Evolutionary conservation across 371 early-diverging fungal genomes (phyloP).

Genomic region (Homolaphlyctis polyrhiza): DNA sequence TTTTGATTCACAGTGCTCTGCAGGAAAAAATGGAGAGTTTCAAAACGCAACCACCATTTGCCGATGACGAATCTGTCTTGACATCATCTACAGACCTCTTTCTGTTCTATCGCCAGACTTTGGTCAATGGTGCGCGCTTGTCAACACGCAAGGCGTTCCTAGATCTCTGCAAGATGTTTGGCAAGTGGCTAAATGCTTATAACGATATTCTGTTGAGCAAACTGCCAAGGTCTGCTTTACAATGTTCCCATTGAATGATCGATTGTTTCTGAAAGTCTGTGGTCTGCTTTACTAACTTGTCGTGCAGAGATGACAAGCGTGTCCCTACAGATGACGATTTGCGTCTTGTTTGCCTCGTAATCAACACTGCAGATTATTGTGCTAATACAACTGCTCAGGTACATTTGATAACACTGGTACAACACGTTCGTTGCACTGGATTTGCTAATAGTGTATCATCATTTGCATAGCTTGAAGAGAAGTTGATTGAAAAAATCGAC

Average conservation of each 20-base stretch:
- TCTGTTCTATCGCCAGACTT: constrained; percentile 78
- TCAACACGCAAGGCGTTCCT: constrained; percentile 79
- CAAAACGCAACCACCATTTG: constrained; percentile 55
- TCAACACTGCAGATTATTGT: constrained; percentile 95
- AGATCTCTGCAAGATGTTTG: constrained; percentile 55
- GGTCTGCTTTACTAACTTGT: not conserved
- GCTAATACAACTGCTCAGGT: constrained; percentile 76
- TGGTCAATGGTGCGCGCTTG: constrained; percentile 76
- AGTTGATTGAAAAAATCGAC: constrained; percentile 74
- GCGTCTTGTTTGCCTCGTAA: constrained; percentile 62
- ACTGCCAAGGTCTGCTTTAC: constrained; percentile 51
- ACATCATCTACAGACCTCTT: constrained; percentile 88
- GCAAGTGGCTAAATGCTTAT: constrained; percentile 71
- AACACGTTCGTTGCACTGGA: not conserved
- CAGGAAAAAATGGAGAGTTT: constrained; percentile 58
- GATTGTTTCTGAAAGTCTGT: too few species aligned
- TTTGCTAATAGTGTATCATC: constrained; percentile 1
- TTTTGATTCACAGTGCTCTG: constrained; percentile 39
- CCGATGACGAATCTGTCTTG: constrained; percentile 59
- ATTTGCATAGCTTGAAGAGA: constrained; percentile 68
- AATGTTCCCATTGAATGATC: too few species aligned
- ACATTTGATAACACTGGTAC: not conserved
- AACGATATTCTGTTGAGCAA: constrained; percentile 62
- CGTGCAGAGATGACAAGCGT: constrained; percentile 57
- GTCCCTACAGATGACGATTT: constrained; percentile 54